Evolutionary conservation across 169 alveolate genomes (phyloP), one percentile per base, ranked within the genome.

Genomic region (Theileria annulata): DNA sequence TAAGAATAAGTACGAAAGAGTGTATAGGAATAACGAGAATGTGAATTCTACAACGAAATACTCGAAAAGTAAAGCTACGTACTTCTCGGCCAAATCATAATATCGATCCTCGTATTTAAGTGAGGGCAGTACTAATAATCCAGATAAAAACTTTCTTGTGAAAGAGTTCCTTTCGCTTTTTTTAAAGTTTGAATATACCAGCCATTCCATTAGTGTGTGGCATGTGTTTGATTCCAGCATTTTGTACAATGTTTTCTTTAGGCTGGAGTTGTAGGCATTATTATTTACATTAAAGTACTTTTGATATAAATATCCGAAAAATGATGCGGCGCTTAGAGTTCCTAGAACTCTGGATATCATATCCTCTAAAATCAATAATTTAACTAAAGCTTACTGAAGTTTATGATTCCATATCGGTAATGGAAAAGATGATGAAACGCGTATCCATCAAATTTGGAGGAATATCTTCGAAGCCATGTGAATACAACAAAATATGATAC

Each of bases 401-500:
- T 82, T 0, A 82, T 82, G 37, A 82, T 21, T 51, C 86, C 48
- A 58, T 82, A 82, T 27, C 47, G 25, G 75, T 79, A 77, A 80
- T 76, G 72, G 42, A 82, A 48, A 13, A 82, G 47, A 48, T 82
- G 89, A 69, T 76, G 75, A 49, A 82, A 82, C 10, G 86, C 80
- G 31, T 82, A 80, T n/a, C 89, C 89, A 21, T 82, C 89, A 58
- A 75, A 82, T 10, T 75, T 71, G 51, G 42, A 67, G 12, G 81
- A 42, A 12, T 62, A 17, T 19, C 8, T n/a, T 2, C 58, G 1
- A 0, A 63, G 28, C 89, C 89, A 82, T 54, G 67, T 19, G 28
- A 23, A 75, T 19, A 70, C 30, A 19, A 77, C 71, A 28, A 51
- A 28, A 13, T 8, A 48, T 13, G 82, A 23, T 23, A 70, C 23